Conservation (phyloP, 1,284 basidiomycete genomes). For the Farysia itapuensis region DNA sequence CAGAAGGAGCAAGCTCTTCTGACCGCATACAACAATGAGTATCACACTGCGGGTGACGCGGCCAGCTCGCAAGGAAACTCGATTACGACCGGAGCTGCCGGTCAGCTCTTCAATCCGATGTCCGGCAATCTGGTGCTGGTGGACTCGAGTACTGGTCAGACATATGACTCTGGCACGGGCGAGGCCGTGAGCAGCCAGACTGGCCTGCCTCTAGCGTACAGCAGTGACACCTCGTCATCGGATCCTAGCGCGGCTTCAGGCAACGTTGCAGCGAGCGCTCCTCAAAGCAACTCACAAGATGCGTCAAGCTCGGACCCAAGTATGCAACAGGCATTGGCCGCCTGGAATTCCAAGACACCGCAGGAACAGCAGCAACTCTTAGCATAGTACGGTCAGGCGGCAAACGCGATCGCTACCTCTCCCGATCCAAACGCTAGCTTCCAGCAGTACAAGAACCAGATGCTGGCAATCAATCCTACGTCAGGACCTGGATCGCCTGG, state of each 20-base stretch:
- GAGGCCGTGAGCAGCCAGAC: slow-evolving; percentile 23
- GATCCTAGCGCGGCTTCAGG: not conserved
- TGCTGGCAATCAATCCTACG: no score
- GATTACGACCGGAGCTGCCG: slow-evolving; percentile 20
- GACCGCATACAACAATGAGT: slow-evolving; percentile 7
- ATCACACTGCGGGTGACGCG: slow-evolving; percentile 13
- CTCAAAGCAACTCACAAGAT: not conserved
- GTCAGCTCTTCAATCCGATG: slow-evolving; percentile 30
- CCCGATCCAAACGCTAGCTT: no score
- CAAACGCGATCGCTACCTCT: no score
- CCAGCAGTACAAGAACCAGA: no score
- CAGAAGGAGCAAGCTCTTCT: slow-evolving; percentile 3
- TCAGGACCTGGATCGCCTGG: no score
- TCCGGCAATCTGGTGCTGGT: slow-evolving; percentile 18
- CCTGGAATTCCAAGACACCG: slow-evolving; percentile 19
- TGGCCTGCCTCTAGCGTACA: slow-evolving; percentile 17
- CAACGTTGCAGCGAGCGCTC: no score
- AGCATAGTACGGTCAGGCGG: no score
- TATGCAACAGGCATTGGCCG: slow-evolving; percentile 13
- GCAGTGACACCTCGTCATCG: not conserved
- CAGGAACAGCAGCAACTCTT: slow-evolving; percentile 23
- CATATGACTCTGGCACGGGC: slow-evolving; percentile 27
- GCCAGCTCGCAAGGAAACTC: slow-evolving; percentile 20
- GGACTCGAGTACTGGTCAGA: slow-evolving; percentile 7
- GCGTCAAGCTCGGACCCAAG: slow-evolving; percentile 1